Base-by-base conservation (phyloP, 108 stramenopile genomes). In the Fragilariopsis cylindrus region DNA sequence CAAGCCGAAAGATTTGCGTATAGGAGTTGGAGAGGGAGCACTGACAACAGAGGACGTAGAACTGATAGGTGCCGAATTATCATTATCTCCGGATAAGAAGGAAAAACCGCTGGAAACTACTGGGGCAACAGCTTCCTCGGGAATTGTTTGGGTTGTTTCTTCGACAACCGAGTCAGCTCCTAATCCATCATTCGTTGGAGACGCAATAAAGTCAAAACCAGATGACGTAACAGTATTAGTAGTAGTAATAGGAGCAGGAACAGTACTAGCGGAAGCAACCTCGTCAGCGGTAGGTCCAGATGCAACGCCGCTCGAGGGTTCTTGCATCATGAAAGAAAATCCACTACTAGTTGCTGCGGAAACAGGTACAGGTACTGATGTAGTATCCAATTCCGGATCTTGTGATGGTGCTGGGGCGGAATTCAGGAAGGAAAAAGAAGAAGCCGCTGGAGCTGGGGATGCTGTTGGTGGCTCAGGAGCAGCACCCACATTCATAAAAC, bases 251-350 rank as follows among this genome's bases (percentile, higher is more conserved):
- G 74, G 45, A 11, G 63, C 73, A 43, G 70, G 18, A 57, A 71
- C 47, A 16, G 40, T 68, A 11, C 50, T 75, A 44, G 74, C 53
- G 8, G 76, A 45, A 48, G 58, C 12, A 3, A 8, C 58, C 41
- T 60, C 58, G 58, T 41, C 18, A 30, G 21, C 52, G 45, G 58
- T 40, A 42, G 63, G 43, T 46, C 30, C 74, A 47, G 71, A 13
- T 13, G 55, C 71, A 60, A 49, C 50, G 30, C n/a, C 54, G 47
- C 43, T 49, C 11, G 74, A 13, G 57, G 71, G 53, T 55, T 60
- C 48, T 47, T 57, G 53, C 74, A 70, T 64, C 15, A 84, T 54
- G 60, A 84, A 87, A 19, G 80, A 83, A 83, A 87, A 87, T 8
- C 84, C 84, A 76, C 79, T 83, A 57, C 42, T 52, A 52, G 2